Conservation (phyloP, 805 yeast species). For the Candida ulmi region DNA sequence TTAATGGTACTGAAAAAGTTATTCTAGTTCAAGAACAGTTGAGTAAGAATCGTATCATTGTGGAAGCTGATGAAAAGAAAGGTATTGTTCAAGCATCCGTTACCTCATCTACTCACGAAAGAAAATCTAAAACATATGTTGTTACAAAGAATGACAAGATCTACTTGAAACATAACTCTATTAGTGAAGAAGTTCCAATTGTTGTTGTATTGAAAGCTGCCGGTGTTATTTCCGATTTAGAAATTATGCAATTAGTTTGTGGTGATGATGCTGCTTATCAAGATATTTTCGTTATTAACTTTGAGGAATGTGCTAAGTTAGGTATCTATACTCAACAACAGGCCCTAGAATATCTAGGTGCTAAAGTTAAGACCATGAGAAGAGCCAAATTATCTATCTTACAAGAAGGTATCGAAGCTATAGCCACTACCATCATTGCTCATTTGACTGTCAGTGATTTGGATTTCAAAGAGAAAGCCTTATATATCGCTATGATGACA, state of each 20-base stretch:
- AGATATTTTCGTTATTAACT: constrained; percentile 86
- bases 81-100: constrained; percentile 95
- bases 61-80: constrained; percentile 94
- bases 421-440: constrained; percentile 94
- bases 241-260: constrained; percentile 89
- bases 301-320: constrained; percentile 86
- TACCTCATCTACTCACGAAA: constrained; percentile 95
- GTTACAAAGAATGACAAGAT: constrained; percentile 86
- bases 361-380: constrained; percentile 87
- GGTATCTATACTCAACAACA: constrained; percentile 90
- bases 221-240: constrained; percentile 87
- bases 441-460: constrained; percentile 81
- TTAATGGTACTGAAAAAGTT: constrained; percentile 96
- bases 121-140: constrained; percentile 95
- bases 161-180: constrained; percentile 90
- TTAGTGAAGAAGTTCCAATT: constrained; percentile 92
- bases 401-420: constrained; percentile 96
- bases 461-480: constrained; percentile 90
- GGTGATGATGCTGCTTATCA: constrained; percentile 86
- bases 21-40: constrained; percentile 95
- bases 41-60: constrained; percentile 94
- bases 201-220: constrained; percentile 92
- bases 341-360: constrained; percentile 87
- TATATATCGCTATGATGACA: constrained; percentile 94
- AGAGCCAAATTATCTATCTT: constrained; percentile 75